Conservation (phyloP, 139 green algal species). For the Trebouxia sp. region DNA sequence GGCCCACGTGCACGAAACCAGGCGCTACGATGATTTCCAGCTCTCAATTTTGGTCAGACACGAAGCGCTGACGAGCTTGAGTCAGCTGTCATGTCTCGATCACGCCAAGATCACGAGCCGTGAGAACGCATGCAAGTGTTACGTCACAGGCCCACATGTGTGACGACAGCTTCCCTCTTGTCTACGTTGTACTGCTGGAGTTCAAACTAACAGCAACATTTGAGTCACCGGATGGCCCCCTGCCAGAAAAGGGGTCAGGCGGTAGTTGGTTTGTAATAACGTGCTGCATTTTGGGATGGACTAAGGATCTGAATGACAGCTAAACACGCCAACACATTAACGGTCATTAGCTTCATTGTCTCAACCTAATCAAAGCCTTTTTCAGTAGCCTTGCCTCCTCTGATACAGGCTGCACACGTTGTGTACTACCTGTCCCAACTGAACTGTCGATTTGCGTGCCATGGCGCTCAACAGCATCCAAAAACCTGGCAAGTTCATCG, state of each 20-base stretch:
- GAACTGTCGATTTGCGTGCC: not conserved
- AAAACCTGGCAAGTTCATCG: not conserved
- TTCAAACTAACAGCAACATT: not conserved
- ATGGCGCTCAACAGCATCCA: conserved; percentile 15
- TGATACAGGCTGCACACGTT: not conserved
- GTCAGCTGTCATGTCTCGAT: not conserved
- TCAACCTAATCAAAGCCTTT: not conserved
- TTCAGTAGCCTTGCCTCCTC: conserved; percentile 6
- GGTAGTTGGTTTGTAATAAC: not conserved
- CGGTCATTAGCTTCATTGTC: conserved; percentile 3
- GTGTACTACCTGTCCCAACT: not conserved
- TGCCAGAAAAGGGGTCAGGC: not conserved
- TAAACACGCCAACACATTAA: too few species aligned
- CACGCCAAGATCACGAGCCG: not conserved
- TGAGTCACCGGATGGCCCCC: not conserved
- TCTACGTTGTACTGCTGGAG: not conserved
- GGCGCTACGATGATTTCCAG: too few species aligned
- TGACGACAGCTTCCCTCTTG: not conserved
- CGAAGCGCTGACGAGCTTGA: not conserved
- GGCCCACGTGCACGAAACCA: too few species aligned
- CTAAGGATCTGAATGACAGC: too few species aligned
- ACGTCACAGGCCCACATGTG: too few species aligned
- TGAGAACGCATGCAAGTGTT: too few species aligned
- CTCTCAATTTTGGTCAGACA: conserved; percentile 5
- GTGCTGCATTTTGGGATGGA: too few species aligned